These are phyloP conservation scores for Chenopodium formosanum DNA, from an alignment of 148 eudicot species.

Conservation along the genomic window DNA sequence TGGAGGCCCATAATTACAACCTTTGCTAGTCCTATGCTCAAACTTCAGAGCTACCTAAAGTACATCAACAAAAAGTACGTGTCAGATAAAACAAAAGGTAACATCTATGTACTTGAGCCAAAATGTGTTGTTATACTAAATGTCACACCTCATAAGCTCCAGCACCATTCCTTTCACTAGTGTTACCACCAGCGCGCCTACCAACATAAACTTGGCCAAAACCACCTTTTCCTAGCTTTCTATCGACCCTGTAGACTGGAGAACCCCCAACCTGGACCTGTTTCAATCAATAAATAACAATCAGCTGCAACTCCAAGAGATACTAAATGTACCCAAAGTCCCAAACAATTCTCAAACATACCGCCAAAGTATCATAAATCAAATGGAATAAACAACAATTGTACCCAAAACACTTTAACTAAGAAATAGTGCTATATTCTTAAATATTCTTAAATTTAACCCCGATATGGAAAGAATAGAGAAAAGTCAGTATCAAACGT, in stretches of 20 bases:
- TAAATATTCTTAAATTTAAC: background rate
- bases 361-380: background rate
- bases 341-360: background rate
- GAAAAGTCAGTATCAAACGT: background rate
- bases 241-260: slow-evolving; percentile 60
- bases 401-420: background rate
- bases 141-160: slow-evolving; percentile 73
- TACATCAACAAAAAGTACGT: slow-evolving; percentile 1
- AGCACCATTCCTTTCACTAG: slow-evolving; percentile 59
- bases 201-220: slow-evolving; percentile 96
- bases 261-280: slow-evolving; percentile 87
- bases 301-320: background rate
- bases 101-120: background rate
- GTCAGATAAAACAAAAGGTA: background rate
- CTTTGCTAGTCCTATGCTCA: slow-evolving; percentile 87
- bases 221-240: slow-evolving; percentile 88
- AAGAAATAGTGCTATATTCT: background rate
- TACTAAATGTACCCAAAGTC: background rate
- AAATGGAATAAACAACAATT: background rate
- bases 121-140: background rate
- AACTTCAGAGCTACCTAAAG: slow-evolving; percentile 79
- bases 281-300: slow-evolving; percentile 1
- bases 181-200: slow-evolving; percentile 51
- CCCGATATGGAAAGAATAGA: background rate
- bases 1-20: slow-evolving; percentile 92